Conservation (phyloP, 1,139 yeast species). For the Blastobotrys buckinghamii region DNA sequence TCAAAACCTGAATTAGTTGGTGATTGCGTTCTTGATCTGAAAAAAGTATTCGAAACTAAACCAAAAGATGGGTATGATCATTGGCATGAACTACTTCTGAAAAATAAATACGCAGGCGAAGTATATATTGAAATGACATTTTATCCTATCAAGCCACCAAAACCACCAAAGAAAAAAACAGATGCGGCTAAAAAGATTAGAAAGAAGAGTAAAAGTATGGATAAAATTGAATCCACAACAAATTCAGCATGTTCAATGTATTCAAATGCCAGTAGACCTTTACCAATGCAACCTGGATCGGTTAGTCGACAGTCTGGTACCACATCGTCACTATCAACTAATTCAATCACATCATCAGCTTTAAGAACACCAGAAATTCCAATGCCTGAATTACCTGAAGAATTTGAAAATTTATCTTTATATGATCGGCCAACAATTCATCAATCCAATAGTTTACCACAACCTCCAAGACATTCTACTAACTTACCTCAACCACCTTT, state of each 20-base stretch:
- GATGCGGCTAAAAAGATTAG: not conserved
- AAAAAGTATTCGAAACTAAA: constrained; percentile 55
- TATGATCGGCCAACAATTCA: not conserved
- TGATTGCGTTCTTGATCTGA: constrained; percentile 69
- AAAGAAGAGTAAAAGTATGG: constrained; percentile 4
- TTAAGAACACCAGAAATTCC: constrained; percentile 1
- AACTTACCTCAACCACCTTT: constrained; percentile 2
- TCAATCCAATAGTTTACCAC: not conserved
- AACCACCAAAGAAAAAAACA: constrained; percentile 22
- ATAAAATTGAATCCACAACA: not conserved
- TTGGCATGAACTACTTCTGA: constrained; percentile 71
- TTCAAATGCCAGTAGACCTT: constrained; percentile 1
- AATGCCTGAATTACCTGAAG: constrained; percentile 12
- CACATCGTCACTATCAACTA: no score
- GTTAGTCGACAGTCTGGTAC: not conserved
- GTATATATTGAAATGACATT: constrained; percentile 89
- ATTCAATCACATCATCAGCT: not conserved
- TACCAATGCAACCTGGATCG: constrained; percentile 11
- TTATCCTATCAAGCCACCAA: constrained; percentile 45
- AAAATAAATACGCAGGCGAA: constrained; percentile 80
- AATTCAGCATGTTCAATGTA: constrained; percentile 1
- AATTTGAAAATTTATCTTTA: constrained; percentile 10
- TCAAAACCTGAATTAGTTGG: constrained; percentile 85
- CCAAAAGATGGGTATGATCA: constrained; percentile 75
- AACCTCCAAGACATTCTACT: constrained; percentile 3